phyloP scores from a whole-genome alignment of 2,329 filamentous ascomycete genomes.

The Pseudonectria buxi region DNA sequence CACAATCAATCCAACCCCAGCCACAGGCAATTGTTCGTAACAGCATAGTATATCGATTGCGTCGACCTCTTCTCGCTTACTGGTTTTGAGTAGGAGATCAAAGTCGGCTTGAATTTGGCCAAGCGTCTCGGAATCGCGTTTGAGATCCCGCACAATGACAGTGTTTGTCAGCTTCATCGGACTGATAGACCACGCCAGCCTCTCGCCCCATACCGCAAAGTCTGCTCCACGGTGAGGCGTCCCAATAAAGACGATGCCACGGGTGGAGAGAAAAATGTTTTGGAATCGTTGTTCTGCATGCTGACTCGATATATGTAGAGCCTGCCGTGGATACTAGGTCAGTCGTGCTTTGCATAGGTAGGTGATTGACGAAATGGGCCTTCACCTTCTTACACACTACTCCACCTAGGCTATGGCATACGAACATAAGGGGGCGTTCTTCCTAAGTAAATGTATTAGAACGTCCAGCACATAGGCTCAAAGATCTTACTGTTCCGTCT shows the following conservation, averaged over 20 bases:
- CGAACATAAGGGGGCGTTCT: constrained; percentile 9
- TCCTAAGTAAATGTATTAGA: background rate
- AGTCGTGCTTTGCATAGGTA: too few species aligned
- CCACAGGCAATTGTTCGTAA: constrained; percentile 12
- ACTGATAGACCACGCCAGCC: constrained; percentile 6
- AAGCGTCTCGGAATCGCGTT: constrained; percentile 10
- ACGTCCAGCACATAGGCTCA: too few species aligned
- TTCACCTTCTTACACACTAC: constrained; percentile 15
- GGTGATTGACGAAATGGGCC: too few species aligned
- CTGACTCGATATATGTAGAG: constrained; percentile 7
- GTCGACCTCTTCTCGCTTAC: background rate
- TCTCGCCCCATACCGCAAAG: constrained; percentile 7
- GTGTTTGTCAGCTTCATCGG: constrained; percentile 12
- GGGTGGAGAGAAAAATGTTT: constrained; percentile 4
- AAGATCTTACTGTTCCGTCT: constrained; percentile 4
- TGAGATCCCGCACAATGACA: constrained; percentile 5
- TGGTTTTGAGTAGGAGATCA: constrained; percentile 2
- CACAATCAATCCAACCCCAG: constrained; percentile 2
- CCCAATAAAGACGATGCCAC: constrained; percentile 10
- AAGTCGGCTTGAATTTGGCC: constrained; percentile 10
- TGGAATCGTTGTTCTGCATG: constrained; percentile 8
- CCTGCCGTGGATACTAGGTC: too few species aligned
- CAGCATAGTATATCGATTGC: constrained; percentile 12
- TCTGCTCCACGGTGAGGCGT: constrained; percentile 13
- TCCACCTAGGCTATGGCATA: constrained; percentile 12